phyloP scores from a whole-genome alignment of 106 monocot genomes.

The Vanilla planifolia region DNA sequence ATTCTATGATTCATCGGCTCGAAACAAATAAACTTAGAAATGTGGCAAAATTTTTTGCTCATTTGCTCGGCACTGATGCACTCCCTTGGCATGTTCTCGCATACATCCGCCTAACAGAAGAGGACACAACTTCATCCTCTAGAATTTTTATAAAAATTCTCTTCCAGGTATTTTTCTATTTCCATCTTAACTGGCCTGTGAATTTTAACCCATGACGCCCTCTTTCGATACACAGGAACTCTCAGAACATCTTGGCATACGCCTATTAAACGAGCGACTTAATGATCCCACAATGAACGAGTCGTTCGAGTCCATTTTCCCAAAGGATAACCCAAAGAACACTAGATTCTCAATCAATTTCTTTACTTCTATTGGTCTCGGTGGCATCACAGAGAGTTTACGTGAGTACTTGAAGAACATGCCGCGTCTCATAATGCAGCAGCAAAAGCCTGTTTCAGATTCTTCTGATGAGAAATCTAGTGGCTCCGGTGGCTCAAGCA shows the following conservation, averaged over 20 bases:
- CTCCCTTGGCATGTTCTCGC: slow-evolving; percentile 84
- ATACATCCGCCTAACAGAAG: slow-evolving; percentile 86
- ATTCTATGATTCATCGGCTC: slow-evolving; percentile 84
- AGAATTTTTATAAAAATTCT: slow-evolving; percentile 96
- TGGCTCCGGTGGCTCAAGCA: slow-evolving; percentile 16
- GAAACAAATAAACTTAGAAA: slow-evolving; percentile 81
- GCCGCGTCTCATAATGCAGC: slow-evolving; percentile 97
- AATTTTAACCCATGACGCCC: too few species aligned
- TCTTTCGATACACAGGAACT: slow-evolving; percentile 50
- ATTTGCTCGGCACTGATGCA: slow-evolving; percentile 38
- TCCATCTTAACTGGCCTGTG: too few species aligned
- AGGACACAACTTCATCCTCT: slow-evolving; percentile 91
- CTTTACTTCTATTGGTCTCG: slow-evolving; percentile 92
- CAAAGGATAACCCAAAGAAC: slow-evolving; percentile 93
- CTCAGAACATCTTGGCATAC: slow-evolving; percentile 90
- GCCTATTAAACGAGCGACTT: slow-evolving; percentile 69
- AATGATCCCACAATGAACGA: slow-evolving; percentile 85
- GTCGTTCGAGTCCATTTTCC: slow-evolving; percentile 84
- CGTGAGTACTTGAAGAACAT: slow-evolving; percentile 93
- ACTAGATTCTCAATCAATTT: slow-evolving; percentile 91
- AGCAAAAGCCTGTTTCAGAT: slow-evolving; percentile 48
- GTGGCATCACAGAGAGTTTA: slow-evolving; percentile 89
- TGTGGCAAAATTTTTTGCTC: slow-evolving; percentile 45
- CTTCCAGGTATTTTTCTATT: slow-evolving; percentile 56
- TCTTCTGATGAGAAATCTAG: slow-evolving; percentile 57